Evolutionary conservation across 2,329 filamentous ascomycete genomes (phyloP), one percentile per base, ranked within the genome.

Genomic region (Cercospora citrullina): DNA sequence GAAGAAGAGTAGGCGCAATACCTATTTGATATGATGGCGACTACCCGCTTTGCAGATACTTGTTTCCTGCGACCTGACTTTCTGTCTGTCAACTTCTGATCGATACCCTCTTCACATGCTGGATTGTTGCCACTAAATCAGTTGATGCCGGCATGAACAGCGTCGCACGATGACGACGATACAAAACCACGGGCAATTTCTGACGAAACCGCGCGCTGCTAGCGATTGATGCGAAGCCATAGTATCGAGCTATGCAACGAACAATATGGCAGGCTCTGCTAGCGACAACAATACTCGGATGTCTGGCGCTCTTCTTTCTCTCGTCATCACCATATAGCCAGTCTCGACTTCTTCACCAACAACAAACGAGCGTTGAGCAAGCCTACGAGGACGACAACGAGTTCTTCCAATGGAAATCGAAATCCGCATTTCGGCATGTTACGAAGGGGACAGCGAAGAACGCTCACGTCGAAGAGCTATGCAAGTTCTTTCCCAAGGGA

Each of bases 401-500:
- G 14, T 69, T 67, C 61, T 74, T 71, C 62, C 36, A 65, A n/a
- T 75, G 72, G 72, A 62, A 57, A 6, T 72, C 73, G 6, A 62
- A 18, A 21, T 70, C 72, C 6, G 36, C 65, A 14, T 76, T 73
- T 45, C 42, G 48, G 16, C 64, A 68, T 4, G 67, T 73, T 14
- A 64, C 60, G n/a, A 53, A 68, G 10, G 64, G 55, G 2, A 60
- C 62, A 33, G 65, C 66, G 10, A 58, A 51, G 18, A 63, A 64
- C 33, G 61, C 61, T n/a, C 68, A 60, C 5, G 58, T 66, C 7
- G 62, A 69, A 39, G 77, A 81, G 65, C 78, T 80, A 68, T 81
- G 80, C 74, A 72, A 76, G 36, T 75, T 75, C 69, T 81, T 81
- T 69, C 80, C 82, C 23, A 73, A 73, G 16, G 71, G 80, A 60